Percentiles rank a stretch among this genome's conserved stretches.
phyloP scores from a whole-genome alignment of 164 flowering plant species.

The Buxus sempervirens region DNA sequence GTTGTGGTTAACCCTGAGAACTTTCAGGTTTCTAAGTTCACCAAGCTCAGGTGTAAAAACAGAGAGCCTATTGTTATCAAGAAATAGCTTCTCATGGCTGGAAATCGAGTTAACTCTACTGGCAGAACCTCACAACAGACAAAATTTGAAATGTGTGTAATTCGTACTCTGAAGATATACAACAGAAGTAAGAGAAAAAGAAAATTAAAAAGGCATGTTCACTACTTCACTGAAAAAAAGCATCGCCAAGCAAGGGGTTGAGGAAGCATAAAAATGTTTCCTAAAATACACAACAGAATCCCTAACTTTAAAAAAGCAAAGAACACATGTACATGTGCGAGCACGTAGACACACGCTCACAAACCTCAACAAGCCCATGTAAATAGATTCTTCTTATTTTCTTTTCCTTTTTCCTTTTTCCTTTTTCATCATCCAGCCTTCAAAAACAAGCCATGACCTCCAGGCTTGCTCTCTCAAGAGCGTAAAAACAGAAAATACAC shows the following conservation, averaged over 20 bases:
- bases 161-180: neutral
- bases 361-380: neutral
- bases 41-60: conserved; percentile 72
- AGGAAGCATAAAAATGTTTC: no score
- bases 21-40: conserved; percentile 54
- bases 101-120: conserved; percentile 50
- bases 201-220: no score
- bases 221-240: neutral
- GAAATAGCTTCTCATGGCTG: conserved; percentile 60
- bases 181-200: neutral
- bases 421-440: neutral
- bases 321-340: no score
- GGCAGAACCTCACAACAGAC: conserved; percentile 44
- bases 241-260: neutral
- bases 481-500: neutral
- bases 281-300: no score
- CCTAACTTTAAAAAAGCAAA: no score
- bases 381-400: no score
- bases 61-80: conserved; percentile 62
- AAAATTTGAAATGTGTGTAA: neutral
- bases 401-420: no score
- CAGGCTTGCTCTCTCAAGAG: neutral
- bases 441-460: neutral
- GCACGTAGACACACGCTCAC: neutral
- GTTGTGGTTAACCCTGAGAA: conserved; percentile 61